phyloP scores from a whole-genome alignment of 345 rosid genomes.

The Boechera stricta region DNA sequence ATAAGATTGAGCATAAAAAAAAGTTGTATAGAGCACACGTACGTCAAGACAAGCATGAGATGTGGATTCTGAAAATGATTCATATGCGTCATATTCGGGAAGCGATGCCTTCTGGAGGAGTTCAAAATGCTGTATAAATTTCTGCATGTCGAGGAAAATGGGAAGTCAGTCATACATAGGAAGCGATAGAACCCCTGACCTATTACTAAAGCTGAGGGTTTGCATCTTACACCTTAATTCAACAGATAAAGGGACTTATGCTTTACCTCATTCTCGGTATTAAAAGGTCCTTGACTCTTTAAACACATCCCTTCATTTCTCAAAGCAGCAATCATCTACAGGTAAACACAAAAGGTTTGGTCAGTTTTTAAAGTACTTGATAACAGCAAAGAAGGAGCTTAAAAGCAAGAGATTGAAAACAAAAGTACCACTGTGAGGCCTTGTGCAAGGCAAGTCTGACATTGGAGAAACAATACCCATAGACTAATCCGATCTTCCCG shows the following conservation, averaged over 20 bases:
- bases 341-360: not conserved
- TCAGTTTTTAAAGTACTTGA: slow-evolving; percentile 5
- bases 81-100: slow-evolving; percentile 74
- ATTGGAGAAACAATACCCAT: slow-evolving; percentile 73
- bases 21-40: slow-evolving; percentile 49
- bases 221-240: slow-evolving; percentile 3
- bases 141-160: slow-evolving; percentile 53
- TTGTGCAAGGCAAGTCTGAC: slow-evolving; percentile 84
- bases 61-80: slow-evolving; percentile 76
- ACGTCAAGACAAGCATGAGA: slow-evolving; percentile 75
- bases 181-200: not conserved
- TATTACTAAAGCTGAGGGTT: not conserved
- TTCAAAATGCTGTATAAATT: slow-evolving; percentile 92
- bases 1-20: not conserved
- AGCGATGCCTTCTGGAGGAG: slow-evolving; percentile 91
- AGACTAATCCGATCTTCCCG: slow-evolving; percentile 76
- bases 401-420: not conserved
- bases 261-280: slow-evolving; percentile 81
- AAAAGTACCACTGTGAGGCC: slow-evolving; percentile 79
- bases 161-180: slow-evolving; percentile 1
- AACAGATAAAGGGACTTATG: not conserved
- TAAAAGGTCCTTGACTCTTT: slow-evolving; percentile 72
- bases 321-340: slow-evolving; percentile 86
- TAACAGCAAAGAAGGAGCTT: slow-evolving; percentile 7
- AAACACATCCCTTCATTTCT: slow-evolving; percentile 69